Base-by-base conservation (phyloP, 441 rosid species). In the Populus tomentosa region DNA sequence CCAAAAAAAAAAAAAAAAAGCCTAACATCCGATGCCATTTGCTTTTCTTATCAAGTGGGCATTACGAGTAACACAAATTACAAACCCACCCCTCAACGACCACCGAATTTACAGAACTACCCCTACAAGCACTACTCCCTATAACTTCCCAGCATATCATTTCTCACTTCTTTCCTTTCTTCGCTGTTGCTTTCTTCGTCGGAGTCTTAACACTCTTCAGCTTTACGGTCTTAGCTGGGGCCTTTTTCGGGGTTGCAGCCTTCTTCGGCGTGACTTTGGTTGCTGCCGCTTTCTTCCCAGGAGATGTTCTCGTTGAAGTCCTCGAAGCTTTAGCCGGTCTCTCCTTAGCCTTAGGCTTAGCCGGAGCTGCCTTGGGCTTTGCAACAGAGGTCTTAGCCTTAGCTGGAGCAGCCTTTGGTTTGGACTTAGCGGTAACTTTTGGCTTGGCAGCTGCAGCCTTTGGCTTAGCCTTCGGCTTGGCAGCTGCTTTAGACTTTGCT, bases 291-390 rank as follows among this genome's bases (percentile, higher is more conserved):
- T 66, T 88, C 82, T 67, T 89, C 69, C 89, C 91, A 0, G 93
- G 91, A 35, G 89, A 75, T 0, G 86, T 88, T 84, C 94, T 86
- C 1, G 95, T 79, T 0, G 93, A 86, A 6, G 94, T 82, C 79
- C 92, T 91, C 0, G 94, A 77, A 6, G 84, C 93, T 80, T 93
- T 93, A 5, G 84, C 90, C 18, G 90, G 88, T 70, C 84, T 89
- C 74, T 83, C 86, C 80, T 80, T 80, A 1, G 84, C 61, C 72
- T 80, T 84, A 0, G 87, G 50, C 80, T 80, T 86, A 2, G 84
- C 78, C 3, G 83, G 69, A 11, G 77, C 72, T 23, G 86, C 80
- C 63, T 79, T 82, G 0, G 85, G 74, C 69, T 79, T 80, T 0
- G 66, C 59, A 21, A 82, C 76, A 6, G 81, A 74, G 4, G 79